Percentiles rank a stretch among this genome's conserved stretches.
These are phyloP conservation scores for Somion occarium DNA, from an alignment of 1,284 basidiomycete species.

Conservation along the genomic window DNA sequence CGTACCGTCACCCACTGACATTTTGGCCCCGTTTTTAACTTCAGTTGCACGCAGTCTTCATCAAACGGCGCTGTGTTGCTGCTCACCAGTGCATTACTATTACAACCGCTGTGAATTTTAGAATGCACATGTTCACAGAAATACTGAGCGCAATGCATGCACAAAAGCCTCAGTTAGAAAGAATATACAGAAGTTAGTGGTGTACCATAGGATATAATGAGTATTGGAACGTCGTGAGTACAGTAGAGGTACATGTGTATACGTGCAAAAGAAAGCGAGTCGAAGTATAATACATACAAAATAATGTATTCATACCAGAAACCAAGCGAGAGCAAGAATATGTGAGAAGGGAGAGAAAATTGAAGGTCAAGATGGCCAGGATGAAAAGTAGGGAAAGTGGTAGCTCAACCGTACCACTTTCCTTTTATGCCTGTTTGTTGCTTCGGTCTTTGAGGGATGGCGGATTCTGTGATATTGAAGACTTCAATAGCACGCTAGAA, in stretches of 20 bases:
- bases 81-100: neutral
- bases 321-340: neutral
- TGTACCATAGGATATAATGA: too few species aligned
- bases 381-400: neutral
- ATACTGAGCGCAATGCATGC: too few species aligned
- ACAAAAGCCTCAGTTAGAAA: too few species aligned
- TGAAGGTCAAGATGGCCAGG: neutral
- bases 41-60: neutral
- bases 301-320: conserved; percentile 1
- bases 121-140: too few species aligned
- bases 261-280: neutral
- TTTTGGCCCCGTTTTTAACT: too few species aligned
- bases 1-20: too few species aligned
- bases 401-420: conserved; percentile 61
- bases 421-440: conserved; percentile 50
- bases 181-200: too few species aligned
- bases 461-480: conserved; percentile 68
- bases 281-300: conserved; percentile 1
- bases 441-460: conserved; percentile 61
- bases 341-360: neutral
- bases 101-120: neutral
- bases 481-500: conserved; percentile 73
- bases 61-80: neutral
- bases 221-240: neutral
- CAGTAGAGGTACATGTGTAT: neutral